Evolutionary conservation across 768 basidiomycete species (phyloP), one percentile per base, ranked within the genome.

Genomic region (Boletus edulis): DNA sequence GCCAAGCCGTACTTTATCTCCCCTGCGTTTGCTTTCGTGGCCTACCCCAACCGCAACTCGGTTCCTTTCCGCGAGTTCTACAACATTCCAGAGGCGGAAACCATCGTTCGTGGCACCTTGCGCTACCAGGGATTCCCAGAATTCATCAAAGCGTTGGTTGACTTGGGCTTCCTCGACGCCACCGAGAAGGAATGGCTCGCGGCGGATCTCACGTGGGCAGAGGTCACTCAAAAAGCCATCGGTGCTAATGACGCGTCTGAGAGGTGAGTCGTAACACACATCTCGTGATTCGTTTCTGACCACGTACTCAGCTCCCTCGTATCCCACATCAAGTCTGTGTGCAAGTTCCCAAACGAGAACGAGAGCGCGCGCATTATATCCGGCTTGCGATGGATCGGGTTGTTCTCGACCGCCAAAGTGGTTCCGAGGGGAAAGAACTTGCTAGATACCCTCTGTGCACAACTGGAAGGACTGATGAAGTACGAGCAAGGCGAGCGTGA

Each of bases 51-150:
- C 78, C 85, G 97, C 52, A 87, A 99, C 75, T 95, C 92, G 3
- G 81, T 85, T 4, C 86, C 89, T 8, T 99, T 94, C 85, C 81
- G 82, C 58, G 87, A 97, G 73, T 94, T 80, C 66, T 99, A 99
- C 78, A 77, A 82, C 61, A 95, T 99, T 60, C 90, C 91, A 13
- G 97, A 98, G 72, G 94, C 92, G 11, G 85, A 97, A 75, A 94
- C 91, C 5, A 81, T 95, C 56, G 80, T 98, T 47, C 84, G 97
- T 32, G 97, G 97, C 29, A 98, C 97, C 3, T 76, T 98, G 71
- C 81, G 96, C 57, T 98, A 94, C 75, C 91, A 94, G 67, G 95
- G 95, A 49, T 98, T 98, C 91, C 94, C 94, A 10, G 88, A 91
- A 73, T 96, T 98, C 72, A 86, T 98, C 73, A 82, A 80, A 61